phyloP scores from a whole-genome alignment of 1,284 basidiomycete genomes.

The Rhodofomes roseus region DNA sequence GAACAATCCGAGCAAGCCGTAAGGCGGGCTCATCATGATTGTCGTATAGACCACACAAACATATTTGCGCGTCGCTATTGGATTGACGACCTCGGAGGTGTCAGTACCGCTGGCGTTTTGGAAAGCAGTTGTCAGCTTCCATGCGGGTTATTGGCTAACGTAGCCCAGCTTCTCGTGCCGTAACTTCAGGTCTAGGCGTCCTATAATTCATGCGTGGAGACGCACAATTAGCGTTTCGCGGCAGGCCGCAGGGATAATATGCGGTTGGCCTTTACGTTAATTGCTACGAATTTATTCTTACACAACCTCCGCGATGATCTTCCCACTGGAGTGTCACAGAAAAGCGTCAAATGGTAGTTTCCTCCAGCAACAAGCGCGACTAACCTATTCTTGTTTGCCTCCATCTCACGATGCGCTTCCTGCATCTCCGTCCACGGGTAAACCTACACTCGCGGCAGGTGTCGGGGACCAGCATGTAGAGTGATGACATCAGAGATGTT shows the following conservation, averaged over 20 bases:
- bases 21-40: background rate
- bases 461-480: background rate
- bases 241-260: background rate
- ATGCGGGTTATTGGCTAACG: background rate
- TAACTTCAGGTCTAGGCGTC: background rate
- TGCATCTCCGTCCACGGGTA: slow-evolving; percentile 84
- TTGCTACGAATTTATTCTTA: slow-evolving; percentile 17
- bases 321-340: slow-evolving; percentile 32
- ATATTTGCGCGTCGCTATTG: background rate
- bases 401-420: slow-evolving; percentile 86
- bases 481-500: background rate
- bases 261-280: slow-evolving; percentile 1
- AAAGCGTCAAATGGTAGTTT: background rate
- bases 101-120: background rate
- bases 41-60: background rate
- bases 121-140: background rate
- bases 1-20: background rate
- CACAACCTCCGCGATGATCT: slow-evolving; percentile 51
- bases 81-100: background rate
- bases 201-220: no score
- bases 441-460: slow-evolving; percentile 40
- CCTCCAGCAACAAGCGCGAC: slow-evolving; percentile 7
- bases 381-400: slow-evolving; percentile 73
- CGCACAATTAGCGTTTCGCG: background rate
- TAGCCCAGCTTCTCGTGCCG: background rate